phyloP scores from a whole-genome alignment of 1,284 basidiomycete species.

The Tilletia caries region DNA sequence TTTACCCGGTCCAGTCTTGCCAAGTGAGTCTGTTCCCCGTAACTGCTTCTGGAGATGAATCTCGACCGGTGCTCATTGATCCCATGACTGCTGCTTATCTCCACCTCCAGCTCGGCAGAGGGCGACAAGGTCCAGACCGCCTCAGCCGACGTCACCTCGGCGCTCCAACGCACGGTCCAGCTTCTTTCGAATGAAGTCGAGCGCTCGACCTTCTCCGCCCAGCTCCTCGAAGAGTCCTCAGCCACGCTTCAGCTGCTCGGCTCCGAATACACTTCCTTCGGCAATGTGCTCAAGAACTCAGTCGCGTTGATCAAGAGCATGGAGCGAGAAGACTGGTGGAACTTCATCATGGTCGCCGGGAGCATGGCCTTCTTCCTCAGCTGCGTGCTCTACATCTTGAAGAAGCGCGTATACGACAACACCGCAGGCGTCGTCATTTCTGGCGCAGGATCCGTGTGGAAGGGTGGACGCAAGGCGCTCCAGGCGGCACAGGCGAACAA shows the following conservation, averaged over 20 bases:
- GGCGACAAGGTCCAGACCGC: slow-evolving; percentile 45
- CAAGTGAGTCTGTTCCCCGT: slow-evolving; percentile 16
- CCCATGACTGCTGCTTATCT: slow-evolving; percentile 25
- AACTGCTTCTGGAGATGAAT: slow-evolving; percentile 26
- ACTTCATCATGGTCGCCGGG: slow-evolving; percentile 34
- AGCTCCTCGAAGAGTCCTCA: slow-evolving; percentile 48
- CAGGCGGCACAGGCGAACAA: slow-evolving; percentile 7
- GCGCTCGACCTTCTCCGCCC: slow-evolving; percentile 47
- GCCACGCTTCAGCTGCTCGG: slow-evolving; percentile 36
- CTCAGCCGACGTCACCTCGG: slow-evolving; percentile 45
- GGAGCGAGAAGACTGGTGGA: slow-evolving; percentile 48
- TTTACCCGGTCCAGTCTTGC: background rate
- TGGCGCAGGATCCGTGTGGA: background rate
- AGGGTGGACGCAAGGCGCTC: background rate
- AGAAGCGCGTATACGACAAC: slow-evolving; percentile 42
- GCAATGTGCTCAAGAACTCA: slow-evolving; percentile 42
- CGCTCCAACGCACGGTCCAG: slow-evolving; percentile 43
- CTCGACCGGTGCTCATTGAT: slow-evolving; percentile 20
- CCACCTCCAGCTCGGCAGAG: slow-evolving; percentile 24
- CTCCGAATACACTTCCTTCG: slow-evolving; percentile 43
- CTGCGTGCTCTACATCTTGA: slow-evolving; percentile 47
- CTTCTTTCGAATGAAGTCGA: slow-evolving; percentile 49
- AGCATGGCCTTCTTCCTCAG: slow-evolving; percentile 43
- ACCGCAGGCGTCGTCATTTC: slow-evolving; percentile 33
- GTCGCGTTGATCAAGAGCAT: slow-evolving; percentile 45